Evolutionary conservation across 2,329 filamentous ascomycete species (phyloP).

Genomic region (Nemania diffusa): DNA sequence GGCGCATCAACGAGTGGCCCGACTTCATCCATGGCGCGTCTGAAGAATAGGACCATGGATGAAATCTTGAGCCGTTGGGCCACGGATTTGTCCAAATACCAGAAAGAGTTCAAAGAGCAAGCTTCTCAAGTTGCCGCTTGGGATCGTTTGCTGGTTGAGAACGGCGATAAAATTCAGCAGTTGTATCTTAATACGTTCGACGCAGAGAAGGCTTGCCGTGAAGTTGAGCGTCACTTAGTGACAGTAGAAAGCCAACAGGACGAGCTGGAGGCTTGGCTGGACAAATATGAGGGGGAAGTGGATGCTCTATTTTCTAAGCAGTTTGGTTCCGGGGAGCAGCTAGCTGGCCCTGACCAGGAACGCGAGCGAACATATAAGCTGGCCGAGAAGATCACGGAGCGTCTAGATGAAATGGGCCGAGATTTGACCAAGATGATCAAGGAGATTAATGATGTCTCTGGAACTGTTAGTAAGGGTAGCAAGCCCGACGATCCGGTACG

Average conservation of each 20-base stretch:
- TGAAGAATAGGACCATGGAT: conserved; percentile 99
- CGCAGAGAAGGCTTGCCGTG: conserved; percentile 89
- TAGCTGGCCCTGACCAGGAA: conserved; percentile 92
- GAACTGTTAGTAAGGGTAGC: conserved; percentile 85
- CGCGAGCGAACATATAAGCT: conserved; percentile 95
- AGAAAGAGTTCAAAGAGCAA: conserved; percentile 94
- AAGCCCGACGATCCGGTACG: conserved; percentile 86
- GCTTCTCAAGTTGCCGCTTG: conserved; percentile 87
- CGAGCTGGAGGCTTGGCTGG: conserved; percentile 87
- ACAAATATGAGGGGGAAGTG: conserved; percentile 91
- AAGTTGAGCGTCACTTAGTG: conserved; percentile 91
- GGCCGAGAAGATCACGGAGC: conserved; percentile 90
- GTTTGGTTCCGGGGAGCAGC: conserved; percentile 77
- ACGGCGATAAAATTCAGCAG: conserved; percentile 93
- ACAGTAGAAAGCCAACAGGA: conserved; percentile 93
- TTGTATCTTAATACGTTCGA: conserved; percentile 92
- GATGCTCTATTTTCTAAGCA: conserved; percentile 87
- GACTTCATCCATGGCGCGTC: conserved; percentile 82
- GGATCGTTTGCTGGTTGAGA: conserved; percentile 93
- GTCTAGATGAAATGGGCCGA: conserved; percentile 92
- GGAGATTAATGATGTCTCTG: conserved; percentile 95
- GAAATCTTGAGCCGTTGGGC: conserved; percentile 98
- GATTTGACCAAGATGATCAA: conserved; percentile 96
- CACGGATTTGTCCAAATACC: conserved; percentile 92
- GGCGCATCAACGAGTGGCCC: conserved; percentile 83